A percentile compares a stretch with the other conserved stretches of the same genome.
phyloP scores from a whole-genome alignment of 2,329 filamentous ascomycete species.

The Neoarthrinium moseri region DNA sequence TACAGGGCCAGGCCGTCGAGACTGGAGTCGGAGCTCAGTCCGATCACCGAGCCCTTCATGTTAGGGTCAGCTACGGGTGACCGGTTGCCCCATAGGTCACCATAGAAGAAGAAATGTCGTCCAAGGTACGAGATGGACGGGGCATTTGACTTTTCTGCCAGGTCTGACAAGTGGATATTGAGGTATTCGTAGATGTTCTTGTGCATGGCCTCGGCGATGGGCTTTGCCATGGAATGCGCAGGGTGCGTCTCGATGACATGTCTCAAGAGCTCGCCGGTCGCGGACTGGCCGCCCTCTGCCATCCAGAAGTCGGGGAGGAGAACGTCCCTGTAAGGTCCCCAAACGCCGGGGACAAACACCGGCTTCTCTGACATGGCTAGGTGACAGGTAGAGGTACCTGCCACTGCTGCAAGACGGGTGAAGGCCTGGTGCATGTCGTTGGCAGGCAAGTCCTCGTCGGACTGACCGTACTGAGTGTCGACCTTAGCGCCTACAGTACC shows the following conservation, averaged over 20 bases:
- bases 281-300: constrained; percentile 94
- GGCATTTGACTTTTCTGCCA: constrained; percentile 62
- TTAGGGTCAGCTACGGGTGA: constrained; percentile 88
- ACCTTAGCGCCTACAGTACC: constrained; percentile 98
- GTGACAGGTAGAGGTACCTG: constrained; percentile 96
- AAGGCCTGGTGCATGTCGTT: constrained; percentile 94
- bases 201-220: constrained; percentile 77
- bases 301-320: constrained; percentile 92
- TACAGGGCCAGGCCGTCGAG: constrained; percentile 84
- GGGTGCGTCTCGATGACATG: constrained; percentile 95
- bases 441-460: constrained; percentile 66
- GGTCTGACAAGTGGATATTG: constrained; percentile 78
- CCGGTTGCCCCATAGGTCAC: constrained; percentile 94
- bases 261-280: constrained; percentile 90
- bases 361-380: constrained; percentile 91
- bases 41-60: constrained; percentile 90
- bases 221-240: constrained; percentile 77
- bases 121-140: constrained; percentile 82
- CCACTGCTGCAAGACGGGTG: constrained; percentile 87
- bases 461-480: constrained; percentile 64
- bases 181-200: constrained; percentile 94
- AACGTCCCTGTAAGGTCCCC: constrained; percentile 96
- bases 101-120: constrained; percentile 97
- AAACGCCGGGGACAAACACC: constrained; percentile 92
- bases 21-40: constrained; percentile 81